A percentile compares a stretch with the other conserved stretches of the same genome.
These are phyloP conservation scores for Diatrype stigma DNA, from an alignment of 2,329 filamentous ascomycete species.

Conservation along the genomic window DNA sequence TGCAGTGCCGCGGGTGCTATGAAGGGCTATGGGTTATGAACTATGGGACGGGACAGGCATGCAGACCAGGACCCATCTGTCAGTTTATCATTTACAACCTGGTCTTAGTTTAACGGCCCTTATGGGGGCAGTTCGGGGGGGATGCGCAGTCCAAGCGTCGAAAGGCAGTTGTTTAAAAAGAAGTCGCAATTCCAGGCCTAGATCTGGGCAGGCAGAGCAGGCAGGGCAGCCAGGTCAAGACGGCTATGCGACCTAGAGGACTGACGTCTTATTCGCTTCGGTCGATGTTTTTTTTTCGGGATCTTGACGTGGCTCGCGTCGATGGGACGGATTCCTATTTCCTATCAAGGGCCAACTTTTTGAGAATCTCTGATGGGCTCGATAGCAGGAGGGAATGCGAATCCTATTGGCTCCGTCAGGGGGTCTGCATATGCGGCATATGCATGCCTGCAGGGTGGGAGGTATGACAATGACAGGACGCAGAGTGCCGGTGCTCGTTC, in stretches of 20 bases:
- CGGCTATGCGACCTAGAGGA: neutral
- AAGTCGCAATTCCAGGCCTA: no score
- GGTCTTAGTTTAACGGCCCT: neutral
- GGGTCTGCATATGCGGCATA: neutral
- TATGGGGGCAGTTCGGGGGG: neutral
- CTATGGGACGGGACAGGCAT: neutral
- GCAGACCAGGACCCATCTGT: neutral
- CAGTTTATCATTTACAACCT: neutral
- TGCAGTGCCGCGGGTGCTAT: no score
- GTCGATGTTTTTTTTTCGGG: neutral
- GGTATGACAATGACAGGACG: neutral
- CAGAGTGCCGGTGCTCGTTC: no score
- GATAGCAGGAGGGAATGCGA: neutral
- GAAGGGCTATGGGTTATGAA: neutral
- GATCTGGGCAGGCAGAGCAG: neutral
- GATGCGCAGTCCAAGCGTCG: no score
- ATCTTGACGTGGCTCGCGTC: constrained; percentile 1
- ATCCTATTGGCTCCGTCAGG: neutral
- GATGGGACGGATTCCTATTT: neutral
- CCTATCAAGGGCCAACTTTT: neutral
- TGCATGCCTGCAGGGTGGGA: neutral
- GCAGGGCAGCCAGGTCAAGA: neutral
- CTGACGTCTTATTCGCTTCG: no score
- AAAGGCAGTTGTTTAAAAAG: no score
- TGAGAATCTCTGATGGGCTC: neutral